Evolutionary conservation across 1,284 basidiomycete genomes (phyloP).

Genomic region (Phlebopus sp.): DNA sequence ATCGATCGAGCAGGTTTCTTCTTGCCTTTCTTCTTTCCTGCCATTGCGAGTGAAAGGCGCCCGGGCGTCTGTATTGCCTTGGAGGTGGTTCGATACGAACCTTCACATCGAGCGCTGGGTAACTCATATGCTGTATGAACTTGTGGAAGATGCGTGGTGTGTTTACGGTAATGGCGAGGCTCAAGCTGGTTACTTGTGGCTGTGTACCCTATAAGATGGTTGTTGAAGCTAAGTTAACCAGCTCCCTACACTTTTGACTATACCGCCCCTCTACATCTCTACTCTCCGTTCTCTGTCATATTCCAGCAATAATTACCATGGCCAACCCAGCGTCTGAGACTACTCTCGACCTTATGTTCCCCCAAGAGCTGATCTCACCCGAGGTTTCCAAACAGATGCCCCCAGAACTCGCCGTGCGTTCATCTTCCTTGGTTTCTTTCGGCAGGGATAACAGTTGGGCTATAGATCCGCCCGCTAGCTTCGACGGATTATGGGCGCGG

Average conservation of each 20-base stretch:
- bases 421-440: background rate
- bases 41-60: background rate
- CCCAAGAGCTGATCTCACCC: constrained; percentile 60
- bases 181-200: too few relatives aligned
- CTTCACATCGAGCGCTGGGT: too few relatives aligned
- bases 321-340: constrained; percentile 26
- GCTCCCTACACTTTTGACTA: background rate
- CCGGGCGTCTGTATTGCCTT: too few relatives aligned
- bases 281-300: constrained; percentile 3
- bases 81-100: too few relatives aligned
- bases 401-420: constrained; percentile 39
- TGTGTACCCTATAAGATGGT: too few relatives aligned
- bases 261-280: background rate
- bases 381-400: constrained; percentile 59
- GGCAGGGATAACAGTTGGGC: background rate
- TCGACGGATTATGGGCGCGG: constrained; percentile 82
- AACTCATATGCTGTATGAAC: too few relatives aligned
- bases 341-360: constrained; percentile 75
- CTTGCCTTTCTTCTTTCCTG: background rate
- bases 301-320: constrained; percentile 7
- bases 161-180: too few relatives aligned
- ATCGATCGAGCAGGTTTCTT: background rate
- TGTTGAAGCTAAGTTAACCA: too few relatives aligned
- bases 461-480: constrained; percentile 84
- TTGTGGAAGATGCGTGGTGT: too few relatives aligned